Conservation (phyloP, 1,284 basidiomycete species). For the Austropuccinia psidii region DNA sequence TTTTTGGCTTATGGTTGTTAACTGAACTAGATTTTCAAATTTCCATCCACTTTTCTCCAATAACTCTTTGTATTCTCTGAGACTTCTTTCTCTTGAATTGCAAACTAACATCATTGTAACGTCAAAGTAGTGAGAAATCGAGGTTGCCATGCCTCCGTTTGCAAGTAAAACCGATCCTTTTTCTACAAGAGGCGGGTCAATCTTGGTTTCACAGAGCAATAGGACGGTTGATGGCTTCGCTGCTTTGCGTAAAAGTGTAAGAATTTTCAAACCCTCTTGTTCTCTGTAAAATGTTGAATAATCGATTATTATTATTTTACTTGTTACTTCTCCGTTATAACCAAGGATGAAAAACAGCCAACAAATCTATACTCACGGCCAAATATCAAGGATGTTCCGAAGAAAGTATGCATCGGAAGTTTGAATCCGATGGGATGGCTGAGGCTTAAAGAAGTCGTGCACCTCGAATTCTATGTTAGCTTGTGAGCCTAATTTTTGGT, state of each 20-base stretch:
- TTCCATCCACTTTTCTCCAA: no score
- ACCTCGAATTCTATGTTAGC: slow-evolving; percentile 8
- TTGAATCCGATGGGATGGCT: background rate
- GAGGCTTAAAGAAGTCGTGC: background rate
- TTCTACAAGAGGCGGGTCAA: background rate
- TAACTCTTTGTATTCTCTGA: no score
- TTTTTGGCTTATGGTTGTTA: no score
- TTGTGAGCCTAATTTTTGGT: background rate
- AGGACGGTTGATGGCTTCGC: background rate
- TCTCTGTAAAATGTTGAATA: background rate
- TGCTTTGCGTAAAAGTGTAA: background rate
- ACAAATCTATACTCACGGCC: background rate
- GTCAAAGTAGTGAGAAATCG: no score
- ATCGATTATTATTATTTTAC: no score
- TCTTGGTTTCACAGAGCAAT: background rate
- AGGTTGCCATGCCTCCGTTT: no score
- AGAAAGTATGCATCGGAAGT: background rate
- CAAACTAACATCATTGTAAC: no score
- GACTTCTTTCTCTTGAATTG: no score
- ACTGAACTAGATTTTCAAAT: no score
- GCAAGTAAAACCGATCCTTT: background rate
- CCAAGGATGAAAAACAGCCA: no score
- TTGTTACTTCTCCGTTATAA: no score
- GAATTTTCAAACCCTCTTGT: background rate
- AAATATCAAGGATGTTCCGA: slow-evolving; percentile 7